phyloP scores from a whole-genome alignment of 495 filamentous ascomycete genomes.

The Penicillium mononematosum region DNA sequence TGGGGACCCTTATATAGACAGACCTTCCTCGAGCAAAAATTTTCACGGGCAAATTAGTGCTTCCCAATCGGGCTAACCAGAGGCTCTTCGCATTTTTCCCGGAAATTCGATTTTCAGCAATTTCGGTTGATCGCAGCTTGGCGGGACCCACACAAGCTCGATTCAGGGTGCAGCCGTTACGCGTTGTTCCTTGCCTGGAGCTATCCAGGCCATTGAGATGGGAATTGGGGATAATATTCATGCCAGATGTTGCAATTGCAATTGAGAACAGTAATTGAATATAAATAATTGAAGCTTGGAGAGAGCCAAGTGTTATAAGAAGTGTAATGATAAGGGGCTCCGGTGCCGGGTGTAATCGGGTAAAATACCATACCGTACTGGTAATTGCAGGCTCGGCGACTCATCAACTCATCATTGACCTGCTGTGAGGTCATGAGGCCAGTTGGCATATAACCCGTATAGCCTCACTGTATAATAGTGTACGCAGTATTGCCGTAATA shows the following conservation, averaged over 20 bases:
- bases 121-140: constrained; percentile 31
- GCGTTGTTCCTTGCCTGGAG: background rate
- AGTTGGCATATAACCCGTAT: constrained; percentile 1
- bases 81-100: constrained; percentile 27
- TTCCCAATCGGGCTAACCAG: constrained; percentile 11
- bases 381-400: background rate
- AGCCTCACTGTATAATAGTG: background rate
- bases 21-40: background rate
- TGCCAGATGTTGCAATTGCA: background rate
- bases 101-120: constrained; percentile 21
- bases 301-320: background rate
- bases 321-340: background rate
- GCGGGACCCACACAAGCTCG: constrained; percentile 35
- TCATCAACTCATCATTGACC: constrained; percentile 13
- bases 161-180: constrained; percentile 22
- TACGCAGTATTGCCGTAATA: constrained; percentile 1
- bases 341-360: constrained; percentile 9
- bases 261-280: background rate
- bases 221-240: background rate
- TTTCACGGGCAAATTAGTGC: background rate
- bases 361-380: constrained; percentile 11
- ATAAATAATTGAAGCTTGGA: background rate
- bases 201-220: background rate
- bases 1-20: constrained; percentile 11
- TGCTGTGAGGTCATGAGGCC: constrained; percentile 12